Conservation (phyloP, 2,329 filamentous ascomycete genomes). For the Aspergillus transmontanensis region DNA sequence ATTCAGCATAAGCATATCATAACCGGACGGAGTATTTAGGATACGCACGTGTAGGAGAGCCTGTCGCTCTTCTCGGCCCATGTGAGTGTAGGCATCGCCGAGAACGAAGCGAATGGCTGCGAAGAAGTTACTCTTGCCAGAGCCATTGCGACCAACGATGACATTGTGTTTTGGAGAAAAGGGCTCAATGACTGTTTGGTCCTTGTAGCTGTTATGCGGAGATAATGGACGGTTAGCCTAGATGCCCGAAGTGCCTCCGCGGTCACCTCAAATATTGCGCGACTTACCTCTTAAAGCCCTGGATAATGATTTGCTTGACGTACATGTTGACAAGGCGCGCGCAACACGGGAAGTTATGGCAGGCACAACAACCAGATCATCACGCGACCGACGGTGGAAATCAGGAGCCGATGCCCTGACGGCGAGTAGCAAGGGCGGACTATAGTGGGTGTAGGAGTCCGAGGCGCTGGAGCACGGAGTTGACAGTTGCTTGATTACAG, state of each 20-base stretch:
- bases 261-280: neutral
- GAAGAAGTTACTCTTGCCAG: slow-evolving; percentile 99
- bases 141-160: slow-evolving; percentile 98
- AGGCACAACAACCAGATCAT: slow-evolving; percentile 31
- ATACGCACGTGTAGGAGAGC: slow-evolving; percentile 75
- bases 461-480: slow-evolving; percentile 2
- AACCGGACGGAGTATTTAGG: neutral
- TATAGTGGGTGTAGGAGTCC: slow-evolving; percentile 1
- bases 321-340: slow-evolving; percentile 66
- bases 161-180: slow-evolving; percentile 98
- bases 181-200: slow-evolving; percentile 97
- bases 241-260: too few species aligned
- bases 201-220: slow-evolving; percentile 77
- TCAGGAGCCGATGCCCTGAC: slow-evolving; percentile 4
- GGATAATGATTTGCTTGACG: slow-evolving; percentile 99
- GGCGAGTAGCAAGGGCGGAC: neutral
- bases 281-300: slow-evolving; percentile 94
- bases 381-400: slow-evolving; percentile 26
- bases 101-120: slow-evolving; percentile 97
- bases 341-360: slow-evolving; percentile 29
- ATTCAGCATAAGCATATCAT: slow-evolving; percentile 30
- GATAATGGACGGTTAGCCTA: neutral
- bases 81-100: slow-evolving; percentile 94
- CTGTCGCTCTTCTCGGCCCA: slow-evolving; percentile 94
- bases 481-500: slow-evolving; percentile 3